Base-by-base conservation (phyloP, 2,329 filamentous ascomycete species). In the Kalaharituber pfeilii region DNA sequence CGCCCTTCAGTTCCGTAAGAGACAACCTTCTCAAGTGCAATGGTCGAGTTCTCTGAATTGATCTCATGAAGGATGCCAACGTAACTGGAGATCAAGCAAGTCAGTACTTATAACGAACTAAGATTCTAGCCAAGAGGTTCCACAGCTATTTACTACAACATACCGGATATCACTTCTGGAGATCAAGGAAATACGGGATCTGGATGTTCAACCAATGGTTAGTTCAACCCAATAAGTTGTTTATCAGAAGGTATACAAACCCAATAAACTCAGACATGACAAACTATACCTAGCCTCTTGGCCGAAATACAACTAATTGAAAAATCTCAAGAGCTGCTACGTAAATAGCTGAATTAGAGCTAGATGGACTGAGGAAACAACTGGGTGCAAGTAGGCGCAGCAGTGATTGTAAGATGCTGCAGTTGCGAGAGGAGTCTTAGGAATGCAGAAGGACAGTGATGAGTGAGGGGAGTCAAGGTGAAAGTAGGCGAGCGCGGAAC, bases 101-200 rank as follows among this genome's bases (percentile, higher is more conserved):
- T 39, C 33, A 39, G 36, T 56, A 54, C 58, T 51, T 59, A 68
- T 72, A 60, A 72, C 8, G 13, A 39, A 39, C 8, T 4, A 9
- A 8, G 15, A 18, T 15, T 3, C 3, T 25, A 52, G 13, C 15
- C 5, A 45, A n/a, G 39, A 49, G 56, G 57, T 11, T 18, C n/a
- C n/a, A n/a, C n/a, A n/a, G n/a, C n/a, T n/a, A n/a, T n/a, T n/a
- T n/a, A n/a, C n/a, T n/a, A n/a, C n/a, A n/a, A 71, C 80, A 67
- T 76, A 94, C 85, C 88, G 85, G 72, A 95, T 94, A 72, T 94
- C 87, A 71, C 86, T 94, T 75, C 89, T 93, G 58, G 88, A 95
- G 71, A 95, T 91, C 72, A 95, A 80, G 59, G 87, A 94, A 75
- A 95, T 95, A 69, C 84, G 83, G 71, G 88, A 85, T 72, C 86